These are phyloP conservation scores for Ilex asprella DNA, from an alignment of 257 asterid species.

Conservation along the genomic window DNA sequence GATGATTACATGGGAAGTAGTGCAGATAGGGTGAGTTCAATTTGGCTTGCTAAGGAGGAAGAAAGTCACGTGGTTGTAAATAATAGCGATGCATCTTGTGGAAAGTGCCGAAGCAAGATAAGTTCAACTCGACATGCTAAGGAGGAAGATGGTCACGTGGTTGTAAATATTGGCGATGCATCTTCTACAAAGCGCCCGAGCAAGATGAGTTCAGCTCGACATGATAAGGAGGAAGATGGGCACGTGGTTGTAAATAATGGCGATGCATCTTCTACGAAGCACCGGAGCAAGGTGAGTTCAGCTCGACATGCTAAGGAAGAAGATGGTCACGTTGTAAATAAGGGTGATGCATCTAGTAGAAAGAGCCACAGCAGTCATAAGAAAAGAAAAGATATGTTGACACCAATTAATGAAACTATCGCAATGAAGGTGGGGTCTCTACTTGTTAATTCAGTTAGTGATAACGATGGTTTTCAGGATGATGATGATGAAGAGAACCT, in stretches of 20 bases:
- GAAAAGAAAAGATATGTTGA: conserved; percentile 39
- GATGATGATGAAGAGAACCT: conserved; percentile 96
- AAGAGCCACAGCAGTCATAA: conserved; percentile 36
- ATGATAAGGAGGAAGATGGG: conserved; percentile 27
- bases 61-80: conserved; percentile 21
- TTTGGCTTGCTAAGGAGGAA: conserved; percentile 29
- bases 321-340: conserved; percentile 8
- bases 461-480: conserved; percentile 41
- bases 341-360: conserved; percentile 29
- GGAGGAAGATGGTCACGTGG: conserved; percentile 27
- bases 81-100: conserved; percentile 29
- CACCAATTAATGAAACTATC: conserved; percentile 25
- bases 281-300: too few species aligned
- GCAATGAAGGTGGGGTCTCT: conserved; percentile 41
- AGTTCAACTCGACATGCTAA: conserved; percentile 27
- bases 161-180: conserved; percentile 30
- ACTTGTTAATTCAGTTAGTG: conserved; percentile 34
- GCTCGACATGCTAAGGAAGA: too few species aligned
- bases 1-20: conserved; percentile 30
- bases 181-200: conserved; percentile 23
- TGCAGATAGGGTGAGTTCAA: conserved; percentile 26
- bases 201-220: conserved; percentile 26
- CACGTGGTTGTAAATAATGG: conserved; percentile 31
- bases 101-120: conserved; percentile 29
- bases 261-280: conserved; percentile 29